Evolutionary conservation across 2,329 filamentous ascomycete genomes (phyloP), one percentile per base, ranked within the genome.

Genomic region (Shiraia sp.): DNA sequence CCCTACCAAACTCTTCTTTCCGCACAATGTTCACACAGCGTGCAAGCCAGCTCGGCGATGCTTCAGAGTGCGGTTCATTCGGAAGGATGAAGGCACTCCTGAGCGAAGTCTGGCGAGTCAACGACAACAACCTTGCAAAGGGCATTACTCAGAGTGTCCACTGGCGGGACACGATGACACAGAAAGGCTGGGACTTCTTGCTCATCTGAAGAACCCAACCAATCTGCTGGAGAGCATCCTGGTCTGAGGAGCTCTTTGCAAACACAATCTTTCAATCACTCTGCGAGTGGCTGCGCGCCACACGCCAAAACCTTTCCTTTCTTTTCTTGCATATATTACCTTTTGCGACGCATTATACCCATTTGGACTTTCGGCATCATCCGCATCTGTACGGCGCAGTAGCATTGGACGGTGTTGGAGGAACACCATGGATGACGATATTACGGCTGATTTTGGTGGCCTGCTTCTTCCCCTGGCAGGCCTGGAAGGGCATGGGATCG

Each of bases 91-190:
- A 82, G 56, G 84, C 82, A 49, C 77, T 99, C 15, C 76, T 99
- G 30, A 79, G 81, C 50, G 89, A 96, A 72, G 82, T 92, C 22
- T 99, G 93, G 93, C 69, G 72, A 28, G 75, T 82, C 53, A 85
- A 88, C 65, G 87, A 91, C 66, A 84, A 83, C 57, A 79, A 71
- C 55, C 68, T 71, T 32, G 65, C 67, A 56, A 66, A 72, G 73
- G 71, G 72, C 56, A 69, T 70, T 53, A 70, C 63, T 57, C 84
- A 82, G 65, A 86, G 86, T 74, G 82, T 95, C 72, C 90, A 91
- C 83, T 97, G 92, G 92, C 81, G 92, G 75, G 88, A 95, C 73
- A 82, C 92, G 66, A 96, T 96, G 90, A 83, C 82, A 73, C 82
- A 86, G 74, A 93, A 92, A 75, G 83, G 83, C 58, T 96, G 90